These are phyloP conservation scores for Sclerotinia borealis DNA, from an alignment of 2,329 filamentous ascomycete species.

Conservation along the genomic window DNA sequence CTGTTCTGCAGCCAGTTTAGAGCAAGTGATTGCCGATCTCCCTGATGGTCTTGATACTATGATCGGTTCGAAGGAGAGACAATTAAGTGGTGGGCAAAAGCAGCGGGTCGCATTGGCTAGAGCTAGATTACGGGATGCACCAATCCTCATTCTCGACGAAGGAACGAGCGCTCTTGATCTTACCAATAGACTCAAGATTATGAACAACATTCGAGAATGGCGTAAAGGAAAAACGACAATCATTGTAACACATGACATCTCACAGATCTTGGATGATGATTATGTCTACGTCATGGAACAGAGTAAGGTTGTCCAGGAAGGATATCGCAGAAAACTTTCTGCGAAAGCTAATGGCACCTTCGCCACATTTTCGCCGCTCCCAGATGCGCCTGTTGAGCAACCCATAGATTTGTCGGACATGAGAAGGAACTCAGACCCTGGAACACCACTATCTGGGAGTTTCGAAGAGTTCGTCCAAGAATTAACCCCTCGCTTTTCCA, in stretches of 20 bases:
- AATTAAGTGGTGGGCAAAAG: conserved; percentile 77
- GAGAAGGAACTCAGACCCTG: conserved; percentile 16
- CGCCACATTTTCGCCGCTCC: conserved; percentile 36
- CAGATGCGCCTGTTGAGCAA: not conserved
- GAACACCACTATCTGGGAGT: conserved; percentile 8
- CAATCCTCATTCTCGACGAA: conserved; percentile 82
- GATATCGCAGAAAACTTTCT: conserved; percentile 53
- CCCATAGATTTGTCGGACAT: not conserved
- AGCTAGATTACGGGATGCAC: conserved; percentile 68
- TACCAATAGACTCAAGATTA: conserved; percentile 59
- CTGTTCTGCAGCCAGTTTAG: conserved; percentile 62
- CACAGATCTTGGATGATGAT: conserved; percentile 65
- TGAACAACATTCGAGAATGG: conserved; percentile 73
- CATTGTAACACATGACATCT: conserved; percentile 85
- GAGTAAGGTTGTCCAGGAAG: conserved; percentile 62
- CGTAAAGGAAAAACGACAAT: conserved; percentile 78
- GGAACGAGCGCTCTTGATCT: conserved; percentile 80
- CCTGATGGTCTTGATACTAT: conserved; percentile 66
- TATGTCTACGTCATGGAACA: conserved; percentile 75
- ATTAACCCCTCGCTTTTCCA: not conserved
- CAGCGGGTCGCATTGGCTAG: conserved; percentile 78
- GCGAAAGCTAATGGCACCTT: conserved; percentile 41
- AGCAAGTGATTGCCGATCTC: conserved; percentile 59
- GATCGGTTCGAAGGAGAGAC: conserved; percentile 62
- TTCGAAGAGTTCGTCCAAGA: conserved; percentile 2